Base-by-base conservation (phyloP, 2,329 filamentous ascomycete genomes). In the Colletotrichum sp. region DNA sequence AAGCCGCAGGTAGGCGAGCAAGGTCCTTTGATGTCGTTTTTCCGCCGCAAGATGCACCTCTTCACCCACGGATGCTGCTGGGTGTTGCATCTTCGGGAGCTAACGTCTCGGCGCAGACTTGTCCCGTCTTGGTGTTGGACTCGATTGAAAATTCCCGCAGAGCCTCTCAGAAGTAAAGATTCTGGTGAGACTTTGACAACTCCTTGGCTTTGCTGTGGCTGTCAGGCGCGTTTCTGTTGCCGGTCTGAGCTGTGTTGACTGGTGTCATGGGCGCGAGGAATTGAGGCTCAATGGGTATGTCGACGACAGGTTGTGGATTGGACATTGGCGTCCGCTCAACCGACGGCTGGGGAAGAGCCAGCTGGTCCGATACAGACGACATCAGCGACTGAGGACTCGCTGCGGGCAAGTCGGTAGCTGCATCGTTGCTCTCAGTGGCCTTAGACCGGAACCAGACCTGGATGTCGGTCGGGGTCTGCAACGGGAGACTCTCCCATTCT, bases 401-500 rank as follows among this genome's bases (percentile, higher is more conserved):
- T 7, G 48, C 38, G 12, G 56, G 68, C 5, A 66, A 21, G 30
- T 74, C 74, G 16, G 36, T 10, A 10, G 7, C 24, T 7, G 21
- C n/a, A n/a, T 71, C 56, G 13, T 32, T 38, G 1, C 34, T 30
- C 24, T 64, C 74, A 13, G 56, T 30, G 10, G 70, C 52, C 36
- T 74, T 76, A 10, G 65, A 69, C 3, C 70, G 65, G 32, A 70
- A 81, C 82, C 82, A 83, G 4, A 28, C 16, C 6, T 78, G 69
- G 9, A 82, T 68, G 1, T 81, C 78, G 0, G 69, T 61, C 7
- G 73, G 14, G 0, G 77, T 77, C 12, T 73, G 61, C 1, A 83
- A 66, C 0, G 82, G 81, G 0, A 81, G 64, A 2, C 14, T 74
- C 1, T 83, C 78, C 82, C 82, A 83, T 43, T 83, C 82, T 21